Percentiles rank a stretch among this genome's conserved stretches.
Conservation (phyloP, 495 filamentous ascomycete species). For the Patellaria atrata region DNA sequence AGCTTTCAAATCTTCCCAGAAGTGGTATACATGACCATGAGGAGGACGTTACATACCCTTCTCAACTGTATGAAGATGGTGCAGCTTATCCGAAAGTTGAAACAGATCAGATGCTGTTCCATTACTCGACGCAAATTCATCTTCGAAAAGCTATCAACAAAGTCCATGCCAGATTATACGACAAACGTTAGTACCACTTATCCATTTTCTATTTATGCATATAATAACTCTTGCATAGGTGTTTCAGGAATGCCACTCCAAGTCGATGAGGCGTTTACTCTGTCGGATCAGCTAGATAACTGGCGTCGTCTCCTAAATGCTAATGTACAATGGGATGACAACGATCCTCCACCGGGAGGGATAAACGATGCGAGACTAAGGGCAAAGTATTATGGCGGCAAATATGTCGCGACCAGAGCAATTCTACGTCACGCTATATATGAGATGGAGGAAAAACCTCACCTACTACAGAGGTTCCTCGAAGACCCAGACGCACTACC, state of each 20-base stretch:
- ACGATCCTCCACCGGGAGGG: constrained; percentile 50
- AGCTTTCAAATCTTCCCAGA: constrained; percentile 61
- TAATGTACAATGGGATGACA: constrained; percentile 48
- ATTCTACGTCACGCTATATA: constrained; percentile 56
- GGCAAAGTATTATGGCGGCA: constrained; percentile 87
- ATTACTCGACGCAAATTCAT: constrained; percentile 75
- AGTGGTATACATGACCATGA: constrained; percentile 23
- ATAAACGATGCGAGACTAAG: constrained; percentile 76
- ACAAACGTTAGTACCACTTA: constrained; percentile 35
- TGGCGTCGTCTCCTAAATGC: constrained; percentile 34
- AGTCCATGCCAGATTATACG: constrained; percentile 68
- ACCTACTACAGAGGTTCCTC: too few species aligned
- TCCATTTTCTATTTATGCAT: too few species aligned
- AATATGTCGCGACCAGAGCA: constrained; percentile 77
- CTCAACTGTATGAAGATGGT: constrained; percentile 20
- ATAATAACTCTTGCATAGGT: too few species aligned
- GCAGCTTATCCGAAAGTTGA: constrained; percentile 2
- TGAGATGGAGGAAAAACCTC: too few species aligned
- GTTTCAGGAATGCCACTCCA: neutral
- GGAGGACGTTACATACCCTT: constrained; percentile 46
- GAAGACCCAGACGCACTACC: too few species aligned
- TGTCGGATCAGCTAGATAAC: constrained; percentile 27
- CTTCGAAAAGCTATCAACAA: constrained; percentile 74
- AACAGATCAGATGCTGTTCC: constrained; percentile 43
- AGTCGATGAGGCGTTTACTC: constrained; percentile 17